These are phyloP conservation scores for Albifimbria verrucaria DNA, from an alignment of 2,329 filamentous ascomycete species.

Conservation along the genomic window DNA sequence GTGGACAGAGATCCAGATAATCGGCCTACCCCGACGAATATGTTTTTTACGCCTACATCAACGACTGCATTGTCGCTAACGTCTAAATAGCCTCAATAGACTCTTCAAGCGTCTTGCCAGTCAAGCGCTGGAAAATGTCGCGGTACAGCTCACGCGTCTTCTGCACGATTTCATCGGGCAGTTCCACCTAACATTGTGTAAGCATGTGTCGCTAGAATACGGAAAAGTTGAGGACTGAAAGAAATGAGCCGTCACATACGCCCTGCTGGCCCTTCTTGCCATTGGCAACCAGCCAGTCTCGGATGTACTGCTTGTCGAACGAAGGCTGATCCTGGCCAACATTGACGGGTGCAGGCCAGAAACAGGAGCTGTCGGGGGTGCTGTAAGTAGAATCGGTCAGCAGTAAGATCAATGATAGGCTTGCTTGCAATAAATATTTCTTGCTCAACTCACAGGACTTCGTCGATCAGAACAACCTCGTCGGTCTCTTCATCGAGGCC, in stretches of 20 bases:
- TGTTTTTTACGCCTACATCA: no score
- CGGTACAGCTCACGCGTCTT: slow-evolving; percentile 70
- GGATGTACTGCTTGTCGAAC: slow-evolving; percentile 82
- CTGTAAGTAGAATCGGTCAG: slow-evolving; percentile 4
- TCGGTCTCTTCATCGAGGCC: slow-evolving; percentile 22
- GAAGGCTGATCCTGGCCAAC: slow-evolving; percentile 73
- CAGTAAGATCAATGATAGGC: slow-evolving; percentile 21
- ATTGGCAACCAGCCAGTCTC: slow-evolving; percentile 73
- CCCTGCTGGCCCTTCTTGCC: slow-evolving; percentile 47
- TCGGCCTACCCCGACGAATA: no score
- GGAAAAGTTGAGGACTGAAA: background rate
- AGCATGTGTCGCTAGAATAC: background rate
- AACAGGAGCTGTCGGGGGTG: slow-evolving; percentile 76
- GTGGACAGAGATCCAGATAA: no score
- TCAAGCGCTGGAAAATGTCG: slow-evolving; percentile 70
- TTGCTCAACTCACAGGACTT: slow-evolving; percentile 1
- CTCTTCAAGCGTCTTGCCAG: slow-evolving; percentile 46
- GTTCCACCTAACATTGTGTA: slow-evolving; percentile 44
- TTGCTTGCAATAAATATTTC: slow-evolving; percentile 1
- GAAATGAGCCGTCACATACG: slow-evolving; percentile 8
- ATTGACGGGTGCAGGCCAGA: slow-evolving; percentile 72
- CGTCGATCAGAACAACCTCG: slow-evolving; percentile 17
- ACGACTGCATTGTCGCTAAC: background rate
- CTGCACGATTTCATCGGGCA: slow-evolving; percentile 69
- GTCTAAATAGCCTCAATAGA: background rate